A percentile compares a stretch with the other conserved stretches of the same genome.
phyloP scores from a whole-genome alignment of 83 land plant genomes.

The Picea abies region DNA sequence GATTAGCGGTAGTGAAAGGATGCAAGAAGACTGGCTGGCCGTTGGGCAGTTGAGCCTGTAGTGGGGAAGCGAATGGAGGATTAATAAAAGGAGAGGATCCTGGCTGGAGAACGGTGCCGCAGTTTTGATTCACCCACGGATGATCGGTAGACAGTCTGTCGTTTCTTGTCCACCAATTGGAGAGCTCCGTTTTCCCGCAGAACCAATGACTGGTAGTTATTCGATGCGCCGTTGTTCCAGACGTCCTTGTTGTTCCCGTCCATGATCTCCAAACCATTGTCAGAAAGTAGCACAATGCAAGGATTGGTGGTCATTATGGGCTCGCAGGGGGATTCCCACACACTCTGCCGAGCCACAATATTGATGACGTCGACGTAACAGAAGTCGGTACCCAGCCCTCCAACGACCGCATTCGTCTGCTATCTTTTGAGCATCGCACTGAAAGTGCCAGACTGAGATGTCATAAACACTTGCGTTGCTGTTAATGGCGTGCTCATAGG shows the following conservation, averaged over 20 bases:
- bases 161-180: too few relatives aligned
- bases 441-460: conserved; percentile 34
- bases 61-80: neutral
- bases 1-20: neutral
- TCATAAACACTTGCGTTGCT: conserved; percentile 17
- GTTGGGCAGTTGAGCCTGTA: neutral
- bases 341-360: too few relatives aligned
- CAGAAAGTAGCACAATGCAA: neutral
- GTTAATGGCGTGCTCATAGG: neutral
- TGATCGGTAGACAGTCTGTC: too few relatives aligned
- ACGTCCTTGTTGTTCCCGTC: neutral
- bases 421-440: conserved; percentile 19
- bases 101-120: too few relatives aligned
- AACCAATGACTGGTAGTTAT: neutral
- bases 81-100: too few relatives aligned
- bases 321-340: too few relatives aligned
- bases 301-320: neutral
- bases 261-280: neutral
- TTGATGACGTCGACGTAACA: too few relatives aligned
- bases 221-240: conserved; percentile 1
- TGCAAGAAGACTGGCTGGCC: neutral
- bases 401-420: conserved; percentile 20
- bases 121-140: too few relatives aligned
- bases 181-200: neutral
- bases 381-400: too few relatives aligned